Base-by-base conservation (phyloP, 805 yeast species). In the Candida golubevii region DNA sequence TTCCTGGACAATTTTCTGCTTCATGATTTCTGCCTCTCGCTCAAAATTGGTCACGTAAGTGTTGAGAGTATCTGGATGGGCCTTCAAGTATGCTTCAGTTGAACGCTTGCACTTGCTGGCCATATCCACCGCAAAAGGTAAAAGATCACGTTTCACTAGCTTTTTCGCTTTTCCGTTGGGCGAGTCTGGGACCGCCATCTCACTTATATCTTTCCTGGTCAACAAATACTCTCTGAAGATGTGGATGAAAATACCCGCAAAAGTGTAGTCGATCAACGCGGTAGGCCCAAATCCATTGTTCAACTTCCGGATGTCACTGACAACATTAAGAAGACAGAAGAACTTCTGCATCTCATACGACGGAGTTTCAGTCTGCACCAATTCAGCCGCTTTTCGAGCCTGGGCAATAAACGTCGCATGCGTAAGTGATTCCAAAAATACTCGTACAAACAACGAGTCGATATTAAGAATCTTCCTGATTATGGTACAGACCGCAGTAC, bases 241-340 rank as follows among this genome's bases (percentile, higher is more conserved):
- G 42, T 67, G 69, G 56, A 87, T 62, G 54, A 73, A 88, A 0
- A 84, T 58, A 7, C 83, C 75, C 31, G 82, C 80, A 48, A 78
- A 78, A 0, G 87, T 77, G 49, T 87, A 93, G 60, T 87, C 96
- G 43, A 85, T 77, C 32, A 76, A 61, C 0, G 88, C 79, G 0
- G 93, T 85, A 3, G 93, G 80, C 0, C 89, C 91, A 60, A 82
- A 83, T 0, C 95, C 95, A 58, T 83, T 85, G 48, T 88, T 87
- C 64, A 84, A 72, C 47, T 83, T 76, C 49, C 87, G 72, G 54
- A 85, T 71, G 39, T 83, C 90, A 12, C 74, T 69, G 8, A 78
- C 58, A 18, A 81, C 81, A 44, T 62, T 64, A 11, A 85, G 56
- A 31, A 75, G 65, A 39, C 75, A 70, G 2, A 80, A 54, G 14